phyloP scores from a whole-genome alignment of 805 yeast species.

The Spathaspora gorwiae region DNA sequence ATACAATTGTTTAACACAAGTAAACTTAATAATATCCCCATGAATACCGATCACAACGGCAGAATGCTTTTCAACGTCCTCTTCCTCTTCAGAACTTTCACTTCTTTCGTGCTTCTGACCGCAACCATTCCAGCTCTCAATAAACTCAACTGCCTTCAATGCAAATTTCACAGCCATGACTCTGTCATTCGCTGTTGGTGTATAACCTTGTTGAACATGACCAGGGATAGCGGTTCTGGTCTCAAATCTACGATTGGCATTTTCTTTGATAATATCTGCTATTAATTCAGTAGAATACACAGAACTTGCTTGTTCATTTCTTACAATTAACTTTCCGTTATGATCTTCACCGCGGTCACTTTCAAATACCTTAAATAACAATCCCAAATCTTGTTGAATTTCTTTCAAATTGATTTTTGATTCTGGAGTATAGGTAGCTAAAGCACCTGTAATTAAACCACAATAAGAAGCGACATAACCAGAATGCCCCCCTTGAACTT shows the following conservation, averaged over 20 bases:
- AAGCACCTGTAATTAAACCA: constrained; percentile 67
- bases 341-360: constrained; percentile 59
- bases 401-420: constrained; percentile 56
- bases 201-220: constrained; percentile 81
- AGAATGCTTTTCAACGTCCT: background rate
- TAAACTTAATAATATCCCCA: constrained; percentile 60
- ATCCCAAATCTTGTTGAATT: constrained; percentile 60
- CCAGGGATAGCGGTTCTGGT: constrained; percentile 81
- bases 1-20: constrained; percentile 55
- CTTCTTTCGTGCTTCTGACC: background rate
- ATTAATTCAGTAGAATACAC: constrained; percentile 65
- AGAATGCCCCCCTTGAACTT: constrained; percentile 81
- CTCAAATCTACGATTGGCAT: constrained; percentile 62
- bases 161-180: constrained; percentile 70
- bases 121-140: constrained; percentile 41
- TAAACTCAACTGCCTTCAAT: constrained; percentile 62
- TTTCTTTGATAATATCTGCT: constrained; percentile 66
- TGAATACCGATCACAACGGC: constrained; percentile 69
- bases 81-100: background rate
- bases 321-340: constrained; percentile 65
- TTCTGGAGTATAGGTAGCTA: constrained; percentile 75
- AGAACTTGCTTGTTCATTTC: constrained; percentile 62
- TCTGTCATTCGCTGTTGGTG: constrained; percentile 75
- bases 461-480: constrained; percentile 72
- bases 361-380: constrained; percentile 56